Base-by-base conservation (phyloP, 1,284 basidiomycete species). In the Megacollybia platyphylla region DNA sequence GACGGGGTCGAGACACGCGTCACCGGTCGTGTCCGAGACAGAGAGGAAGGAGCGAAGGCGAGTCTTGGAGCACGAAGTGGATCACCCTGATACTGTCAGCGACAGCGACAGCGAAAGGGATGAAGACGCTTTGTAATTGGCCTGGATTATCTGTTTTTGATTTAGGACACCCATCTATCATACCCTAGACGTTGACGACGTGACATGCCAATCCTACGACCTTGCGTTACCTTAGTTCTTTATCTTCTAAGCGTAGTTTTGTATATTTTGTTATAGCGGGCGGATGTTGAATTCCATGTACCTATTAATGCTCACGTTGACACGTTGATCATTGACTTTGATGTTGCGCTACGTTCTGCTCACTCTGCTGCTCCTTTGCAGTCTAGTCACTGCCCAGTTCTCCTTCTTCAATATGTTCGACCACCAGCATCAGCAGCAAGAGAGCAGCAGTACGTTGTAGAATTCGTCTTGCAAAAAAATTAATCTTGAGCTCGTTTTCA, bases 341-440 rank as follows among this genome's bases (percentile, higher is more conserved):
- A 47, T 52, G 42, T 46, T 30, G 28, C 42, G 44, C 36, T 31
- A 48, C 24, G 28, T 46, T 11, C 45, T 59, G 7, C 32, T 57
- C n/a, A 40, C 59, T 8, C 46, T 57, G 20, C 42, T 59, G 26
- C 50, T 53, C 28, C 44, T 61, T 30, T 39, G 53, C 7, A 49
- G 59, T 24, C 37, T 53, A 8, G 64, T 57, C 11, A 53, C 57
- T 8, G 76, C 71, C 3, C 77, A 80, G 51, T 81, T 81, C 53
- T 56, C 64, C 34, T 80, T 80, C 59, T 82, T 81, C 51, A 70
- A 76, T 44, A 76, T 79, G 71, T 80, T 79, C 42, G 65, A 65
- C 20, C 68, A 68, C 6, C 73, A 70, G 15, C 68, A 73, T 36
- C 69, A 74, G 28, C 72, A 73, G 34, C 68, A 66, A 44, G 63